phyloP scores from a whole-genome alignment of 2,329 filamentous ascomycete species.

The Ramichloridium luteum region DNA sequence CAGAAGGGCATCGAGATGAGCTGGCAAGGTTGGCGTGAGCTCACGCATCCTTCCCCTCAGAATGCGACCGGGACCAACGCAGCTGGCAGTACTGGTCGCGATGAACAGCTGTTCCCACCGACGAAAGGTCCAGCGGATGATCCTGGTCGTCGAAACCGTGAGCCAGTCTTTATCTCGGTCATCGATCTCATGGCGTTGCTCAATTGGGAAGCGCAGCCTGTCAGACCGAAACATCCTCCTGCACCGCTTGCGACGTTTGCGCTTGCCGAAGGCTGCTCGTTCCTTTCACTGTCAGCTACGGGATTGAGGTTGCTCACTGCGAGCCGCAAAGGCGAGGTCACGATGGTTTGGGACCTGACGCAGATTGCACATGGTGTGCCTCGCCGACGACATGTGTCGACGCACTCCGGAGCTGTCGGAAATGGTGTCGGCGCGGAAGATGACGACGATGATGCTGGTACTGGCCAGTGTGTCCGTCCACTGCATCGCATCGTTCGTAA shows the following conservation, averaged over 20 bases:
- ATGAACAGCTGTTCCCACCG: slow-evolving; percentile 47
- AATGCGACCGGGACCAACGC: slow-evolving; percentile 10
- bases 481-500: slow-evolving; percentile 81
- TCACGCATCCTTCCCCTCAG: slow-evolving; percentile 51
- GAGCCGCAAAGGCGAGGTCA: slow-evolving; percentile 71
- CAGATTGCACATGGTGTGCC: slow-evolving; percentile 35
- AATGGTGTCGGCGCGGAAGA: slow-evolving; percentile 1
- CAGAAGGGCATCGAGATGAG: slow-evolving; percentile 52
- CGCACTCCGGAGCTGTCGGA: neutral
- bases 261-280: slow-evolving; percentile 63
- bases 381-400: slow-evolving; percentile 2
- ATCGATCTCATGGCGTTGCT: slow-evolving; percentile 54
- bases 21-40: slow-evolving; percentile 64
- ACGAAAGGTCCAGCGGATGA: slow-evolving; percentile 56
- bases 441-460: slow-evolving; percentile 12
- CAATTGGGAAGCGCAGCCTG: slow-evolving; percentile 34
- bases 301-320: slow-evolving; percentile 65
- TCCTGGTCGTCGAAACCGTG: slow-evolving; percentile 39
- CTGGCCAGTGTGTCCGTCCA: slow-evolving; percentile 54
- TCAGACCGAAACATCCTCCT: slow-evolving; percentile 34
- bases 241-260: slow-evolving; percentile 60
- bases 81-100: slow-evolving; percentile 6
- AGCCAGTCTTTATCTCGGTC: slow-evolving; percentile 64
- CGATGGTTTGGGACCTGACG: slow-evolving; percentile 71
- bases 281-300: slow-evolving; percentile 63